Percentiles rank a stretch among this genome's conserved stretches.
Conservation (phyloP, 768 basidiomycete genomes). For the Tricholoma saponaceum region DNA sequence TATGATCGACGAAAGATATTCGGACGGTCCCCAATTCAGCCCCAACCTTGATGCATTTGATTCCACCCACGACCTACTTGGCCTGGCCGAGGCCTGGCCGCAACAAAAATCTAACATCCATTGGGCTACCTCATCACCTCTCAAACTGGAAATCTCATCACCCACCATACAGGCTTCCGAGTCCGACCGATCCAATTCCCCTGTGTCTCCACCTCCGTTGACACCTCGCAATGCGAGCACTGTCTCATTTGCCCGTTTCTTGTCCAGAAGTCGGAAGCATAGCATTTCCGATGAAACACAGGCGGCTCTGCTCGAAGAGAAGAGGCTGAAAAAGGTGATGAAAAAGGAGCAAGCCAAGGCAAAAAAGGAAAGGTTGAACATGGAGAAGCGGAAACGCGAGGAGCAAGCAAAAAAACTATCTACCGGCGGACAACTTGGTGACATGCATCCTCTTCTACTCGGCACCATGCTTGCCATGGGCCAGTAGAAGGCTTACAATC, state of each 20-base stretch:
- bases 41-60: constrained; percentile 6
- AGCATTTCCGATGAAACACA: neutral
- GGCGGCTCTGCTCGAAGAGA: constrained; percentile 28
- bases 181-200: neutral
- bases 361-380: constrained; percentile 11
- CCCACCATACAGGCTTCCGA: neutral
- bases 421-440: neutral
- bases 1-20: constrained; percentile 34
- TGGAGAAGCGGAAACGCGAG: constrained; percentile 9
- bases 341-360: constrained; percentile 12
- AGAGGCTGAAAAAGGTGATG: constrained; percentile 10
- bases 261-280: constrained; percentile 15
- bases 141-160: constrained; percentile 1
- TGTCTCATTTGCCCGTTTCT: constrained; percentile 20
- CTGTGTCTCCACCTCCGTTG: constrained; percentile 2
- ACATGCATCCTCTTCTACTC: constrained; percentile 3
- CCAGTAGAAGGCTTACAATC: neutral
- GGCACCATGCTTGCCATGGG: constrained; percentile 6
- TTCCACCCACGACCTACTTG: constrained; percentile 6
- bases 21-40: constrained; percentile 4
- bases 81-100: constrained; percentile 20
- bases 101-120: constrained; percentile 22
- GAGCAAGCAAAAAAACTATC: neutral
- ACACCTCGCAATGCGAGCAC: constrained; percentile 12
- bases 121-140: constrained; percentile 9